A percentile compares a stretch with the other conserved stretches of the same genome.
phyloP scores from a whole-genome alignment of 148 eudicot species.

The Diospyros lotus region DNA sequence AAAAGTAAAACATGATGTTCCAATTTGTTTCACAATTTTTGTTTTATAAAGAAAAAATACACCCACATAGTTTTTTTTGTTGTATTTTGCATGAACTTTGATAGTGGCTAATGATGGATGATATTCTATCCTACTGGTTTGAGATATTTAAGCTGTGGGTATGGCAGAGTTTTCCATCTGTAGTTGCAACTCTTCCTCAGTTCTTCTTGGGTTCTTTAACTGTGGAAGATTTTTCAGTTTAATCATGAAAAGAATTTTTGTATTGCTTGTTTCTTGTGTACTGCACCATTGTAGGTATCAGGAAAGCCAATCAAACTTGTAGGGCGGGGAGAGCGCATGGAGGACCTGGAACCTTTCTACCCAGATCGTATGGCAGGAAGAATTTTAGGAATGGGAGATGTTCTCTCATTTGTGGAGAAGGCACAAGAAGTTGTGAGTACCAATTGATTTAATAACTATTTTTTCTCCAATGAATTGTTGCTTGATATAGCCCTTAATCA shows the following conservation, averaged over 20 bases:
- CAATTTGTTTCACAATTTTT: neutral
- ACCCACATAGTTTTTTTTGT: neutral
- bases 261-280: neutral
- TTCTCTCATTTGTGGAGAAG: slow-evolving; percentile 94
- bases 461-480: slow-evolving; percentile 1
- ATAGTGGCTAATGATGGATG: neutral
- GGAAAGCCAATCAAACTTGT: slow-evolving; percentile 99
- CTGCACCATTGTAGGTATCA: slow-evolving; percentile 56
- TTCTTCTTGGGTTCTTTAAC: neutral
- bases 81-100: neutral
- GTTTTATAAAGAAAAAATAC: neutral
- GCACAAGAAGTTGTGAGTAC: slow-evolving; percentile 95
- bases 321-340: slow-evolving; percentile 97
- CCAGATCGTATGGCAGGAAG: slow-evolving; percentile 99
- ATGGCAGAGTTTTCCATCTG: neutral
- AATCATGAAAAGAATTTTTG: neutral
- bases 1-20: too few species aligned
- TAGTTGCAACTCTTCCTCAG: neutral
- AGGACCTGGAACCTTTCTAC: slow-evolving; percentile 97
- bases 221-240: too few species aligned
- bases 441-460: slow-evolving; percentile 2
- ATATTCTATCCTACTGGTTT: neutral
- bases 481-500: slow-evolving; percentile 13
- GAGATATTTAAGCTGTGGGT: neutral
- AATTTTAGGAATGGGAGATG: slow-evolving; percentile 98